phyloP scores from a whole-genome alignment of 2,329 filamentous ascomycete species.

The Penicillium sp. region DNA sequence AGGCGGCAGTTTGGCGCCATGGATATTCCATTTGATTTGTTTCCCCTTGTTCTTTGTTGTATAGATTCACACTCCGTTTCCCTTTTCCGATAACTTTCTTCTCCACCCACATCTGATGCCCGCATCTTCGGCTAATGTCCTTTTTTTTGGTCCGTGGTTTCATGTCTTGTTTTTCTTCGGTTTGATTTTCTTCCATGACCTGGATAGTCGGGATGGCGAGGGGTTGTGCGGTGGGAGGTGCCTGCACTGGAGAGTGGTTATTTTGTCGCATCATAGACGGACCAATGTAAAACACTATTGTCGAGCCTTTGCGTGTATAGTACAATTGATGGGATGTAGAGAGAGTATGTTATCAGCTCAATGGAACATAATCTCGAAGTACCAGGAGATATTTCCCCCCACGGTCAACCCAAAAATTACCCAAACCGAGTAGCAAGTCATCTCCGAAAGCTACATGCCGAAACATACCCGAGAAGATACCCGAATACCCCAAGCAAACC shows the following conservation, averaged over 20 bases:
- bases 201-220: conserved; percentile 23
- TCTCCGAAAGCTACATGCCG: not conserved
- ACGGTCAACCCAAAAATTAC: not conserved
- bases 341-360: not conserved
- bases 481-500: not conserved
- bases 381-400: not conserved
- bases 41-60: conserved; percentile 8
- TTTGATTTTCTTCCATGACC: conserved; percentile 25
- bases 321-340: not conserved
- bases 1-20: conserved; percentile 39
- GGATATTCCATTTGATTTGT: conserved; percentile 26
- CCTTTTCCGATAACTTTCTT: conserved; percentile 19
- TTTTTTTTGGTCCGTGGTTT: conserved; percentile 21
- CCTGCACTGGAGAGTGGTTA: conserved; percentile 29
- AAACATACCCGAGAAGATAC: not conserved
- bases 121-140: conserved; percentile 16
- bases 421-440: not conserved
- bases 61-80: conserved; percentile 13
- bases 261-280: conserved; percentile 40
- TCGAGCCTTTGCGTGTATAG: conserved; percentile 1
- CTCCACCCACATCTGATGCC: conserved; percentile 26
- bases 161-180: conserved; percentile 22
- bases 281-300: conserved; percentile 40
- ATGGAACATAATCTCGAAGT: not conserved
- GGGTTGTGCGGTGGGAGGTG: conserved; percentile 18